phyloP scores from a whole-genome alignment of 192 early-diverging fungal species.

The Coemansia biformis region DNA sequence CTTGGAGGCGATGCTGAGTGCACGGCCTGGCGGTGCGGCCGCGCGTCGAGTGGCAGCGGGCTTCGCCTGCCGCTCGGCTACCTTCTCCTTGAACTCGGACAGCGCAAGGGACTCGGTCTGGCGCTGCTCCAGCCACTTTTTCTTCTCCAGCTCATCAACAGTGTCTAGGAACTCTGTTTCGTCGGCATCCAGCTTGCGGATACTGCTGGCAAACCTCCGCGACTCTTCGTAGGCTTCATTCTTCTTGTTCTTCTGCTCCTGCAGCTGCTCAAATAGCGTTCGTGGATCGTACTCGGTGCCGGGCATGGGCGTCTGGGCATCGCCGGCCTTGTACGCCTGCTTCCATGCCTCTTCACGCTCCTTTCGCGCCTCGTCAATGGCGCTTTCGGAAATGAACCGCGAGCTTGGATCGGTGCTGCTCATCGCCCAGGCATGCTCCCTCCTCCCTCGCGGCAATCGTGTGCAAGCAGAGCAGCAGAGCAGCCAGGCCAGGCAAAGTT shows the following conservation, averaged over 20 bases:
- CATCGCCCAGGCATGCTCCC: slow-evolving; percentile 1
- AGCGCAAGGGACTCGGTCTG: slow-evolving; percentile 15
- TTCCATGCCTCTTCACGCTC: slow-evolving; percentile 37
- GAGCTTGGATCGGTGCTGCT: slow-evolving; percentile 20
- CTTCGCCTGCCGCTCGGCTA: slow-evolving; percentile 3
- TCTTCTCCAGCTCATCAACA: slow-evolving; percentile 41
- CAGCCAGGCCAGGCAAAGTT: too few relatives aligned
- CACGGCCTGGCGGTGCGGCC: too few relatives aligned
- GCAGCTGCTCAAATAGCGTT: slow-evolving; percentile 68
- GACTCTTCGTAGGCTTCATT: slow-evolving; percentile 59
- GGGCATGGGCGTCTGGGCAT: not conserved
- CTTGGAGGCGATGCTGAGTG: not conserved
- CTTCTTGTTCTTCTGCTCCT: slow-evolving; percentile 63
- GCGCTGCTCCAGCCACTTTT: slow-evolving; percentile 5
- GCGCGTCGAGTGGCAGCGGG: too few relatives aligned
- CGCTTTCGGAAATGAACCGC: slow-evolving; percentile 36
- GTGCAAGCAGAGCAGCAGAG: too few relatives aligned
- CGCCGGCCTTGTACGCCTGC: slow-evolving; percentile 23
- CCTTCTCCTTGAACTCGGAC: slow-evolving; percentile 23
- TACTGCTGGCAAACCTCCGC: slow-evolving; percentile 46
- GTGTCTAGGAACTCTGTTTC: slow-evolving; percentile 65
- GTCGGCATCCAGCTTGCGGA: slow-evolving; percentile 62
- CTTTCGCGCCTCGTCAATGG: slow-evolving; percentile 33
- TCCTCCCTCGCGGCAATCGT: too few relatives aligned
- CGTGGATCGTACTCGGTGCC: slow-evolving; percentile 59